phyloP scores from a whole-genome alignment of 2,329 filamentous ascomycete species.

The Aspergillus costaricaensis region DNA sequence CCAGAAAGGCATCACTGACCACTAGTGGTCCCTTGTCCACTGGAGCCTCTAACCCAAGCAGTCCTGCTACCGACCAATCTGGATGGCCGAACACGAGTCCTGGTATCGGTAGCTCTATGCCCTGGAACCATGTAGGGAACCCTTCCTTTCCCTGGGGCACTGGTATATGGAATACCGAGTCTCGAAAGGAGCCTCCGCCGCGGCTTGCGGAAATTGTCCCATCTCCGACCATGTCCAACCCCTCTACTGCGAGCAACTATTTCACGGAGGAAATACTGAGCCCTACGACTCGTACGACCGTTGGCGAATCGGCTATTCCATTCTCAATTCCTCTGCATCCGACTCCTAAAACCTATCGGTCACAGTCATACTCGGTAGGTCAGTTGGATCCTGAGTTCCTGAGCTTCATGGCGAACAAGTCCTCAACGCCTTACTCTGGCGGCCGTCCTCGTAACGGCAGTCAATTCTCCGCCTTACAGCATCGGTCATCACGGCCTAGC shows the following conservation, averaged over 20 bases:
- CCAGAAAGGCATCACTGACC: conserved; percentile 74
- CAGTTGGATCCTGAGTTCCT: conserved; percentile 72
- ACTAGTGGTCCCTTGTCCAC: conserved; percentile 74
- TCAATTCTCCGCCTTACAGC: conserved; percentile 71
- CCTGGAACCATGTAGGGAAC: conserved; percentile 49
- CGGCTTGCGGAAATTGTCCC: conserved; percentile 72
- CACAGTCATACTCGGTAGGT: conserved; percentile 94
- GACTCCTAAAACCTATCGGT: conserved; percentile 88
- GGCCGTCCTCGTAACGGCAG: conserved; percentile 41
- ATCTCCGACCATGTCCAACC: conserved; percentile 67
- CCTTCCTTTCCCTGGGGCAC: conserved; percentile 69
- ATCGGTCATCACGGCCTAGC: conserved; percentile 69
- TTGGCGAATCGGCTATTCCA: conserved; percentile 65
- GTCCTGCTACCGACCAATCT: conserved; percentile 68
- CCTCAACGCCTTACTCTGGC: conserved; percentile 29
- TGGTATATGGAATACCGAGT: conserved; percentile 78
- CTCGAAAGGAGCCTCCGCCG: conserved; percentile 73
- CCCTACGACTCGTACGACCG: conserved; percentile 45
- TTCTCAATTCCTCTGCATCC: conserved; percentile 87
- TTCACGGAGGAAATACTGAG: conserved; percentile 58
- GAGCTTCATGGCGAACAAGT: conserved; percentile 36
- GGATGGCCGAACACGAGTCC: conserved; percentile 46
- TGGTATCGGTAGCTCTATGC: conserved; percentile 42
- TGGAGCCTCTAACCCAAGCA: conserved; percentile 76
- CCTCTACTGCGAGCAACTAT: conserved; percentile 53